phyloP scores from a whole-genome alignment of 1,284 basidiomycete genomes.

The Cryptococcus jaspeensis region DNA sequence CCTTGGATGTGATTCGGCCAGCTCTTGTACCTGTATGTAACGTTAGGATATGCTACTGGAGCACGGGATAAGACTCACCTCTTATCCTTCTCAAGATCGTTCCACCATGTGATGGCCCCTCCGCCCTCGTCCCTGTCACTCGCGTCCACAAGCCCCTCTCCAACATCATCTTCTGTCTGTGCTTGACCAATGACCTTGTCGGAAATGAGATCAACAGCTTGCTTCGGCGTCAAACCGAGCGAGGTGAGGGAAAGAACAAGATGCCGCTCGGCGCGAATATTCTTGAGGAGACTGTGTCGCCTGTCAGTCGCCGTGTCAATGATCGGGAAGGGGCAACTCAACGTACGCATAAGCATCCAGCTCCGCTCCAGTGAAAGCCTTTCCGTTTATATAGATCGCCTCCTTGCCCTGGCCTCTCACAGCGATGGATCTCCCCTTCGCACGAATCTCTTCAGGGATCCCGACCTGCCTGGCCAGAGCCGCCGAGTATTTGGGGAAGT shows the following conservation, averaged over 20 bases:
- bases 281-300: constrained; percentile 60
- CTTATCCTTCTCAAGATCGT: constrained; percentile 83
- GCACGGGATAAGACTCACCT: constrained; percentile 49
- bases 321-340: too few relatives aligned
- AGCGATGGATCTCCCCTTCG: constrained; percentile 61
- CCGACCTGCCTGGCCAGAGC: constrained; percentile 66
- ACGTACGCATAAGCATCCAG: constrained; percentile 66
- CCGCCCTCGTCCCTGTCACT: constrained; percentile 81
- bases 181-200: constrained; percentile 60
- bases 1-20: constrained; percentile 33
- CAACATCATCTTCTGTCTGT: constrained; percentile 56
- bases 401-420: constrained; percentile 24
- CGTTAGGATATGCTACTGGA: constrained; percentile 9
- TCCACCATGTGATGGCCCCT: constrained; percentile 76
- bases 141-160: constrained; percentile 80
- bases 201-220: constrained; percentile 71
- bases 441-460: constrained; percentile 51
- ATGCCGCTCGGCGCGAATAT: constrained; percentile 70
- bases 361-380: constrained; percentile 60
- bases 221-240: constrained; percentile 61
- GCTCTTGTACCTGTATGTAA: constrained; percentile 26
- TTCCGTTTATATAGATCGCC: constrained; percentile 74
- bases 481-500: constrained; percentile 81
- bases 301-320: background rate
- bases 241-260: constrained; percentile 63